These are phyloP conservation scores for Phytophthora rubi DNA, from an alignment of 352 stramenopile species.

Conservation along the genomic window DNA sequence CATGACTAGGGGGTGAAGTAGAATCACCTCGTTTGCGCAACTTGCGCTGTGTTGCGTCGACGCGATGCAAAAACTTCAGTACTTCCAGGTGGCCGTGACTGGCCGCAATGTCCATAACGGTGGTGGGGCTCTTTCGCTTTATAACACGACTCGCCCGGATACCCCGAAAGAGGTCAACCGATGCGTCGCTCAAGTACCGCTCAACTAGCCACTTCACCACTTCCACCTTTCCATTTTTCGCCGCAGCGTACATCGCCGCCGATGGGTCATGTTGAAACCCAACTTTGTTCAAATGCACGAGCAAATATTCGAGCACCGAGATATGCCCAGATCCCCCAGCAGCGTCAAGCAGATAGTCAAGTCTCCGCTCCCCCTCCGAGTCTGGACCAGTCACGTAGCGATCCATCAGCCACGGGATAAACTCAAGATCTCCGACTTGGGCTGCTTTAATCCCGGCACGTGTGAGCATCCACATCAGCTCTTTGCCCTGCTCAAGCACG, in stretches of 20 bases:
- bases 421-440: neutral
- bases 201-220: conserved; percentile 1
- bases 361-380: neutral
- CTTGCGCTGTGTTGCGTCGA: neutral
- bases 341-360: neutral
- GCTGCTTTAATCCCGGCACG: neutral
- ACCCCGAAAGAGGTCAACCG: neutral
- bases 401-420: neutral
- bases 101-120: conserved; percentile 3
- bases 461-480: neutral
- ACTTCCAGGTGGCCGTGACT: conserved; percentile 3
- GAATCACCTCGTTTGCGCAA: neutral
- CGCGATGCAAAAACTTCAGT: neutral
- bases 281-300: neutral
- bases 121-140: neutral
- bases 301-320: neutral
- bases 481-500: neutral
- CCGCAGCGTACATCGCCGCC: neutral
- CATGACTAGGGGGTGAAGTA: neutral
- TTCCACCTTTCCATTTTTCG: neutral
- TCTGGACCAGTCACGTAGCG: neutral
- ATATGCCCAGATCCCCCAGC: neutral
- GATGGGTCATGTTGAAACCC: neutral
- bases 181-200: neutral
- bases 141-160: neutral